A percentile compares a stretch with the other conserved stretches of the same genome.
Evolutionary conservation across 495 filamentous ascomycete species (phyloP).

Genomic region (Neurospora sp.): DNA sequence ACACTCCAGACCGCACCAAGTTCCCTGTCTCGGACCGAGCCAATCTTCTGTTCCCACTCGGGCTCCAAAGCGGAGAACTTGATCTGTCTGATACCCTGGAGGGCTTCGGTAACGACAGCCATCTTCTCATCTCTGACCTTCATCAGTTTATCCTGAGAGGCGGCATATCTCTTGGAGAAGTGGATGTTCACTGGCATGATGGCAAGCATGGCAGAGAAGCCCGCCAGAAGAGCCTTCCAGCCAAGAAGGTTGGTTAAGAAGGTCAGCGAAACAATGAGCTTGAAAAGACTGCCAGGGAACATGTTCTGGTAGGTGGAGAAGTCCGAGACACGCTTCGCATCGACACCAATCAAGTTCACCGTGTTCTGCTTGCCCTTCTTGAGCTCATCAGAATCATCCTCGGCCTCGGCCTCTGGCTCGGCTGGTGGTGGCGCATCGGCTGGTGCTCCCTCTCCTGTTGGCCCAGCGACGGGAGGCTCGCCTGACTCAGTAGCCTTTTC

Average conservation of each 20-base stretch:
- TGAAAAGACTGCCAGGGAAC: constrained; percentile 50
- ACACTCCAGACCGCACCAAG: constrained; percentile 53
- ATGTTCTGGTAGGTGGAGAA: constrained; percentile 56
- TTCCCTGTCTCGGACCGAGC: constrained; percentile 53
- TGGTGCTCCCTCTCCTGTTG: constrained; percentile 9
- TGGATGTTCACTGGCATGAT: constrained; percentile 61
- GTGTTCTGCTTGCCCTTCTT: constrained; percentile 60
- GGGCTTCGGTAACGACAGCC: constrained; percentile 65
- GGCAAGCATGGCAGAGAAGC: constrained; percentile 51
- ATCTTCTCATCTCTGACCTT: constrained; percentile 69
- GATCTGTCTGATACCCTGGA: constrained; percentile 78
- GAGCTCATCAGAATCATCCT: constrained; percentile 42
- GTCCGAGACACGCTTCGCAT: constrained; percentile 62
- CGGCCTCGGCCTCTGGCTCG: constrained; percentile 23
- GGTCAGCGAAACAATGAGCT: constrained; percentile 50
- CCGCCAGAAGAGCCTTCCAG: constrained; percentile 58
- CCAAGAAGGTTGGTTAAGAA: constrained; percentile 65
- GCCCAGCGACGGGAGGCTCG: constrained; percentile 15
- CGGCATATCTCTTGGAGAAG: constrained; percentile 54
- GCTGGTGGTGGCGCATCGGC: constrained; percentile 7
- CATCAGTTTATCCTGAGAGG: constrained; percentile 64
- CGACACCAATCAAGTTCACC: constrained; percentile 71
- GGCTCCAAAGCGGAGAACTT: constrained; percentile 78
- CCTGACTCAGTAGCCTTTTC: constrained; percentile 7
- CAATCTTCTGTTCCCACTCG: constrained; percentile 69